phyloP scores from a whole-genome alignment of 140 eudicot genomes.

The Flaveria floridana region DNA sequence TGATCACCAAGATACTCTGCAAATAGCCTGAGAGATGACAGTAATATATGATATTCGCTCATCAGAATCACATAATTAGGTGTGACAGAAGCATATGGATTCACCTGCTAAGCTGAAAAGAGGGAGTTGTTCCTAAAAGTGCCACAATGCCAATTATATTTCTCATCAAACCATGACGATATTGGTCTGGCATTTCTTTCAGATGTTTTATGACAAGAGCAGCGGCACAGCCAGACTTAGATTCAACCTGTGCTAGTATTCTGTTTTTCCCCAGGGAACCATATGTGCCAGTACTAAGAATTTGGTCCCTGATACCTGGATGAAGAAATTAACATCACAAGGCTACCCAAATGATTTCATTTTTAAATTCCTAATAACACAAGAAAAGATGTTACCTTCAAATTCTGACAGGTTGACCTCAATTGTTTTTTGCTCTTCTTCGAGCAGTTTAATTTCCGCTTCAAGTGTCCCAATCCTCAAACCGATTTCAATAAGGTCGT shows the following conservation, averaged over 20 bases:
- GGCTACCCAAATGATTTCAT: background rate
- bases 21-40: slow-evolving; percentile 44
- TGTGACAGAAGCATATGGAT: background rate
- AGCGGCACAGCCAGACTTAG: slow-evolving; percentile 45
- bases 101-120: slow-evolving; percentile 55
- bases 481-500: slow-evolving; percentile 27
- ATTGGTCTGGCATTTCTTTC: background rate
- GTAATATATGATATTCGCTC: background rate
- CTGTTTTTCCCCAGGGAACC: slow-evolving; percentile 31
- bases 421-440: background rate
- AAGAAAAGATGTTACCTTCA: slow-evolving; percentile 41
- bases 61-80: background rate
- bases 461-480: slow-evolving; percentile 34
- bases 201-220: slow-evolving; percentile 41
- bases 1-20: slow-evolving; percentile 67
- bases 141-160: slow-evolving; percentile 65
- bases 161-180: background rate
- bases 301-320: slow-evolving; percentile 35
- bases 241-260: slow-evolving; percentile 33
- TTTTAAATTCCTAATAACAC: background rate
- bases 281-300: background rate
- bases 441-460: slow-evolving; percentile 20
- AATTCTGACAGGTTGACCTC: slow-evolving; percentile 31
- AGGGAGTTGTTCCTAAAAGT: slow-evolving; percentile 54
- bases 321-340: slow-evolving; percentile 13